These are phyloP conservation scores for Phytophthora rubi DNA, from an alignment of 352 stramenopile species.

Conservation along the genomic window DNA sequence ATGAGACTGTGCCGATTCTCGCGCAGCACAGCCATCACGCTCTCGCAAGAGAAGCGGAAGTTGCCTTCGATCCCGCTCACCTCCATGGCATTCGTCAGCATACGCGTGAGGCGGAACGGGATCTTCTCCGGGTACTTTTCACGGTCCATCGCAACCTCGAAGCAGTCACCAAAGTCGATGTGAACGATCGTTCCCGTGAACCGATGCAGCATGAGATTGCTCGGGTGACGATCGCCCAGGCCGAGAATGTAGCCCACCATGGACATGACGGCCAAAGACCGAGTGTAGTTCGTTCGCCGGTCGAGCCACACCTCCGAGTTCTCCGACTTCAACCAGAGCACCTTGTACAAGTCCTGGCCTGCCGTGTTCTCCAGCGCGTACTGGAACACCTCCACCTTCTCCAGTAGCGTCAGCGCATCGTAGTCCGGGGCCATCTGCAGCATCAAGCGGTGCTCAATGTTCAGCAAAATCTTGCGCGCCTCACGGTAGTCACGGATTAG, in stretches of 20 bases:
- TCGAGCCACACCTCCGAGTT: conserved; percentile 99
- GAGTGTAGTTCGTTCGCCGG: conserved; percentile 97
- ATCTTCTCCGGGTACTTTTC: conserved; percentile 99
- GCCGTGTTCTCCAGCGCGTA: conserved; percentile 93
- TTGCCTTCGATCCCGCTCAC: conserved; percentile 98
- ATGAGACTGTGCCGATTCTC: conserved; percentile 98
- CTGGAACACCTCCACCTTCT: conserved; percentile 99
- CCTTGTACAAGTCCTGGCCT: conserved; percentile 98
- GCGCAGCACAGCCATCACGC: conserved; percentile 97
- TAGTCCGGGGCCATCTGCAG: conserved; percentile 94
- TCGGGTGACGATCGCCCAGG: conserved; percentile 99
- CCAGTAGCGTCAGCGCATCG: conserved; percentile 95
- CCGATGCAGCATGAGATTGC: conserved; percentile 99
- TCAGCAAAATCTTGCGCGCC: conserved; percentile 90
- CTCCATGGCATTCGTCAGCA: conserved; percentile 99
- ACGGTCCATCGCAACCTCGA: conserved; percentile 99
- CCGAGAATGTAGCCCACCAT: conserved; percentile 99
- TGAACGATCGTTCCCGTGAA: conserved; percentile 97
- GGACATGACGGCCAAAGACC: conserved; percentile 98
- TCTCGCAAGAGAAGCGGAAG: conserved; percentile 97
- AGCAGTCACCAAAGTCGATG: conserved; percentile 97
- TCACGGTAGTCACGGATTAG: conserved; percentile 96
- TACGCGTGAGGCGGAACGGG: conserved; percentile 98
- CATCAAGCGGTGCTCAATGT: conserved; percentile 94
- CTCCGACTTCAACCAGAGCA: conserved; percentile 95